These are phyloP conservation scores for Lunularia cruciata DNA, from an alignment of 225 moss, liverwort and hornwort species.

Conservation along the genomic window DNA sequence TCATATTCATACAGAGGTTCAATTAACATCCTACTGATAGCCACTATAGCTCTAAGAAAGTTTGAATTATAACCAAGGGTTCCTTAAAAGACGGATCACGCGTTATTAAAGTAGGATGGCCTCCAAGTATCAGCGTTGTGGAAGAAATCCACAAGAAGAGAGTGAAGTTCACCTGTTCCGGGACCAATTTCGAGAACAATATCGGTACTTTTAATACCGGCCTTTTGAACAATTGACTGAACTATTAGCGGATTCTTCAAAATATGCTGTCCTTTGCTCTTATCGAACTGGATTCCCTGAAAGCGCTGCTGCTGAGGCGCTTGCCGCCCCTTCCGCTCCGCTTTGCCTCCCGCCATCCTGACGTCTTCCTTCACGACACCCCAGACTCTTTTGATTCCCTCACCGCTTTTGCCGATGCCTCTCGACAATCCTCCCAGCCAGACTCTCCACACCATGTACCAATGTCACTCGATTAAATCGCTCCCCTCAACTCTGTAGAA, in stretches of 20 bases:
- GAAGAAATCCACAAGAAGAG: too few species aligned
- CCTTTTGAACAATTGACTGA: slow-evolving; percentile 90
- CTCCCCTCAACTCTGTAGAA: too few species aligned
- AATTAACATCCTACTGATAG: too few species aligned
- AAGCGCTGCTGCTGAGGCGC: slow-evolving; percentile 57
- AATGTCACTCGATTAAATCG: too few species aligned
- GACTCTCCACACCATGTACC: slow-evolving; percentile 11
- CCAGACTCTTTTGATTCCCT: background rate
- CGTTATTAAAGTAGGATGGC: too few species aligned
- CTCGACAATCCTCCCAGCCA: background rate
- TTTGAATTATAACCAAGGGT: too few species aligned
- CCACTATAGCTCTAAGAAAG: too few species aligned
- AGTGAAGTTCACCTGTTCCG: slow-evolving; percentile 61
- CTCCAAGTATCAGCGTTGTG: too few species aligned
- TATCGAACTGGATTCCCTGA: slow-evolving; percentile 86
- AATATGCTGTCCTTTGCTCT: slow-evolving; percentile 92
- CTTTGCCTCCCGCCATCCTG: slow-evolving; percentile 63
- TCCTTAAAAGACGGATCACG: too few species aligned
- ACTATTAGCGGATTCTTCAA: slow-evolving; percentile 84
- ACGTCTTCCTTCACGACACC: background rate
- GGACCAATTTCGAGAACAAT: slow-evolving; percentile 86
- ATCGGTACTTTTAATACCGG: slow-evolving; percentile 81
- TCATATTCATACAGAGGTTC: too few species aligned
- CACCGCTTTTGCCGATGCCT: background rate
- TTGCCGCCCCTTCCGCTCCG: slow-evolving; percentile 53